Conservation (phyloP, 2,329 filamentous ascomycete species). For the Monilinia laxa region DNA sequence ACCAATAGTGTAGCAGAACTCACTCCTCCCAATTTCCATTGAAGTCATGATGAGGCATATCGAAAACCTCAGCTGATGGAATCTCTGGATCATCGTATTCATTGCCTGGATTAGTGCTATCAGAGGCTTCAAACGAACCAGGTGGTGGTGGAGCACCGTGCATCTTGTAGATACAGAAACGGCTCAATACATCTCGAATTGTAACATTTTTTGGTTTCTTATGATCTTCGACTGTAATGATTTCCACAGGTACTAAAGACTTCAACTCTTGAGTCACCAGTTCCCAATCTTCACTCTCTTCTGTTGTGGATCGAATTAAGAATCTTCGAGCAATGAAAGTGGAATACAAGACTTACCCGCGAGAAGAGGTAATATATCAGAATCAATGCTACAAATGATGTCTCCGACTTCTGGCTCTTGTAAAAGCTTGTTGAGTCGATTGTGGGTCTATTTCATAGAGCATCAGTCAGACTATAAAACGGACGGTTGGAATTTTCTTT, state of each 20-base stretch:
- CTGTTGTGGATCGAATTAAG: not conserved
- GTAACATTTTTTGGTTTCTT: not conserved
- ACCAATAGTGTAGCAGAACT: not conserved
- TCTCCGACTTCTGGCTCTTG: conserved; percentile 7
- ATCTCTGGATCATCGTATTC: conserved; percentile 21
- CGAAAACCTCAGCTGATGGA: conserved; percentile 32
- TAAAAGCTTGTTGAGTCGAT: not conserved
- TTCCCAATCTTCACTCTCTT: not conserved
- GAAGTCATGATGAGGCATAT: conserved; percentile 35
- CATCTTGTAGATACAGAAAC: conserved; percentile 16
- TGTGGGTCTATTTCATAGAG: not conserved
- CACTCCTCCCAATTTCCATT: conserved; percentile 37
- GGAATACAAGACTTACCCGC: not conserved
- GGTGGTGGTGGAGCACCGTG: conserved; percentile 7
- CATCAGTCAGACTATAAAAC: not conserved
- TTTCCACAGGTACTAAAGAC: conserved; percentile 11
- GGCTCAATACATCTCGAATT: not conserved
- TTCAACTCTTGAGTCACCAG: not conserved
- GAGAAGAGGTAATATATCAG: conserved; percentile 14
- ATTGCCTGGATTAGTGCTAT: not conserved
- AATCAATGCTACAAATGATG: not conserved
- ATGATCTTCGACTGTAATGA: not conserved
- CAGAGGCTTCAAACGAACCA: not conserved
- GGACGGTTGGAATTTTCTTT: not conserved
- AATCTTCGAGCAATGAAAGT: not conserved